Conservation (phyloP, 1,284 basidiomycete genomes). For the Puccinia hordei region DNA sequence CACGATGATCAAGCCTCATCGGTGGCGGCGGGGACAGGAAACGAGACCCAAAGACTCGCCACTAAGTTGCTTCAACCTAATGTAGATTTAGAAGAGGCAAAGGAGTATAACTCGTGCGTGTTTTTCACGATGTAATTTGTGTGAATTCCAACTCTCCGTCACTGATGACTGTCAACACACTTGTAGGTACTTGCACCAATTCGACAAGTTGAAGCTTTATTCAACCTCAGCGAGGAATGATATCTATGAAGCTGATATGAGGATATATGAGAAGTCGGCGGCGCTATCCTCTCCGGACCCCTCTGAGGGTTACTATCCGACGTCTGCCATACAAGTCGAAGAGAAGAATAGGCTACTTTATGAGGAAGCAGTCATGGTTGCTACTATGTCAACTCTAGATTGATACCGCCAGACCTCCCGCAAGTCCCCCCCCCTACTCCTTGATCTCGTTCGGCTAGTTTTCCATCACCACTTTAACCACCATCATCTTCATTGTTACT, state of each 20-base stretch:
- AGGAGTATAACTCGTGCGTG: slow-evolving; percentile 48
- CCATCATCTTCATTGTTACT: not conserved
- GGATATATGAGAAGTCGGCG: slow-evolving; percentile 29
- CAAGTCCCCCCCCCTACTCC: not conserved
- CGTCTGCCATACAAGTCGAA: slow-evolving; percentile 33
- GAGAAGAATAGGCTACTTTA: slow-evolving; percentile 38
- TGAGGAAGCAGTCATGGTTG: slow-evolving; percentile 35
- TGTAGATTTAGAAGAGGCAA: slow-evolving; percentile 31
- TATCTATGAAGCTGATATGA: slow-evolving; percentile 43
- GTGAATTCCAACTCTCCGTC: not conserved
- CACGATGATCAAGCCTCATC: slow-evolving; percentile 6
- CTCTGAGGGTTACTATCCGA: not conserved
- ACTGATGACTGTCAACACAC: not conserved
- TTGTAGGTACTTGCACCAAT: slow-evolving; percentile 49
- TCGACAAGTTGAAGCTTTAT: slow-evolving; percentile 39
- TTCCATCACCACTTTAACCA: not conserved
- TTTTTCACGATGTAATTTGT: slow-evolving; percentile 10
- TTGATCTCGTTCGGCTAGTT: not conserved
- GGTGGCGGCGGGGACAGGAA: not conserved
- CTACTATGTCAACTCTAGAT: slow-evolving; percentile 17
- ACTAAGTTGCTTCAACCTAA: slow-evolving; percentile 32
- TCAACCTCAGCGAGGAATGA: slow-evolving; percentile 31
- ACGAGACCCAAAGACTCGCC: slow-evolving; percentile 33
- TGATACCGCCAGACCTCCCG: not conserved
- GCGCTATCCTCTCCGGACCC: slow-evolving; percentile 6